A percentile compares a stretch with the other conserved stretches of the same genome.
Evolutionary conservation across 2,329 filamentous ascomycete species (phyloP).

Genomic region (Aspergillus carbonarius): DNA sequence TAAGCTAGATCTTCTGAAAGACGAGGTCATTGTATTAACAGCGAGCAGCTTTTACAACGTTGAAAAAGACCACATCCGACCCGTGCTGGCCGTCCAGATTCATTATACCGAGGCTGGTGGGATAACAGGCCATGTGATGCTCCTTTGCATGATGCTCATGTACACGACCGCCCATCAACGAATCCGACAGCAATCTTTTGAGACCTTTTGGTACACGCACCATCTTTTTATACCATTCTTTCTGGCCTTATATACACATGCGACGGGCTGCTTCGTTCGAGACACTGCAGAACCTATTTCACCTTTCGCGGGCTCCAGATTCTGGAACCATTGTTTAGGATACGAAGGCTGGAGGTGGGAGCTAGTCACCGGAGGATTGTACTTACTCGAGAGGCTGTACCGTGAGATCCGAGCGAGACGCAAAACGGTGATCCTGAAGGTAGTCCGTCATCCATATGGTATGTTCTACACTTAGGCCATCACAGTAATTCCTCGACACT

Average conservation of each 20-base stretch:
- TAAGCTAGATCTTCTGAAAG: constrained; percentile 44
- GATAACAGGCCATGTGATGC: constrained; percentile 95
- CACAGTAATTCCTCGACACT: too few relatives aligned
- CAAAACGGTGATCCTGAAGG: constrained; percentile 84
- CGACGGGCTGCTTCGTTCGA: constrained; percentile 92
- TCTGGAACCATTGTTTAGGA: constrained; percentile 91
- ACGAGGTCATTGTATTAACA: constrained; percentile 24
- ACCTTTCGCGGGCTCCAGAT: constrained; percentile 76
- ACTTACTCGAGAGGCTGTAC: constrained; percentile 84
- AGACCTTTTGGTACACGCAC: constrained; percentile 99
- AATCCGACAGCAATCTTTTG: constrained; percentile 94
- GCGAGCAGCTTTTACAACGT: constrained; percentile 84
- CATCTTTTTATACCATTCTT: constrained; percentile 98
- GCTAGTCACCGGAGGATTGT: constrained; percentile 78
- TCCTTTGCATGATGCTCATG: constrained; percentile 98
- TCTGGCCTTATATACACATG: constrained; percentile 91
- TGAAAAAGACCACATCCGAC: constrained; percentile 78
- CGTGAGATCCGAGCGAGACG: constrained; percentile 83
- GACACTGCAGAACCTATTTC: constrained; percentile 71
- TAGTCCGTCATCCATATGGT: constrained; percentile 94
- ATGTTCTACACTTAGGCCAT: constrained; percentile 35
- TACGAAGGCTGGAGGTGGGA: constrained; percentile 99
- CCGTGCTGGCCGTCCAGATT: constrained; percentile 78
- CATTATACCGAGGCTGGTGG: constrained; percentile 88
- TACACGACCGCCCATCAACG: constrained; percentile 92